Conservation (phyloP, 1,284 basidiomycete genomes). For the Xerocomus minutiporus region DNA sequence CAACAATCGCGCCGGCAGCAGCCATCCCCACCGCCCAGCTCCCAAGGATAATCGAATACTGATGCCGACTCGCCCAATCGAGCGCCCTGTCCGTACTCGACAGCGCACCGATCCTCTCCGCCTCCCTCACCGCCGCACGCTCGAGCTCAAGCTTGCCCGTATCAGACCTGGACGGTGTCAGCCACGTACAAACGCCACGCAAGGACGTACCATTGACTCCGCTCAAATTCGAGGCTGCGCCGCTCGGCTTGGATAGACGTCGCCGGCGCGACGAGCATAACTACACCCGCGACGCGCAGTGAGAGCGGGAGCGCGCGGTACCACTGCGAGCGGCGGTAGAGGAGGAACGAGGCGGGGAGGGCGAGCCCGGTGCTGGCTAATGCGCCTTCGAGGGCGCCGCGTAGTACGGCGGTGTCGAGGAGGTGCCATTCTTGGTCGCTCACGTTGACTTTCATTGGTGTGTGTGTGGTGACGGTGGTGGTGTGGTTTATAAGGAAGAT, state of each 20-base stretch:
- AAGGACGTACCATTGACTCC: slow-evolving; percentile 30
- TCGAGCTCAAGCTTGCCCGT: slow-evolving; percentile 60
- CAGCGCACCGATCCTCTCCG: slow-evolving; percentile 57
- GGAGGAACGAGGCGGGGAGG: slow-evolving; percentile 53
- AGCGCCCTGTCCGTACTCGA: slow-evolving; percentile 54
- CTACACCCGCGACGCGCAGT: slow-evolving; percentile 72
- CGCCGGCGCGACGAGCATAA: slow-evolving; percentile 65
- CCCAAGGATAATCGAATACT: slow-evolving; percentile 78
- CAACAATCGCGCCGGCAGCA: slow-evolving; percentile 67
- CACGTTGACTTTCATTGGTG: slow-evolving; percentile 38
- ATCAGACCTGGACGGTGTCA: slow-evolving; percentile 42
- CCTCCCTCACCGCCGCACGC: slow-evolving; percentile 43
- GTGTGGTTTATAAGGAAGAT: background rate
- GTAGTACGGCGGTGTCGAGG: slow-evolving; percentile 51
- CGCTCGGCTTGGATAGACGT: slow-evolving; percentile 79
- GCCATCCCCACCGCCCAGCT: slow-evolving; percentile 77
- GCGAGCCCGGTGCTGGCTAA: slow-evolving; percentile 49
- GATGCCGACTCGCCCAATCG: slow-evolving; percentile 75
- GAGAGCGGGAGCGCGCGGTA: slow-evolving; percentile 72
- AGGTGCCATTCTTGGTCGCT: slow-evolving; percentile 48
- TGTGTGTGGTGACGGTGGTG: background rate
- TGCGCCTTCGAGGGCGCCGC: slow-evolving; percentile 65
- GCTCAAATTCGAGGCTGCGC: slow-evolving; percentile 71
- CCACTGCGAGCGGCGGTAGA: slow-evolving; percentile 53
- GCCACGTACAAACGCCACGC: no score